Base-by-base conservation (phyloP, 2,329 filamentous ascomycete genomes). In the Curvularia hawaiiensis region DNA sequence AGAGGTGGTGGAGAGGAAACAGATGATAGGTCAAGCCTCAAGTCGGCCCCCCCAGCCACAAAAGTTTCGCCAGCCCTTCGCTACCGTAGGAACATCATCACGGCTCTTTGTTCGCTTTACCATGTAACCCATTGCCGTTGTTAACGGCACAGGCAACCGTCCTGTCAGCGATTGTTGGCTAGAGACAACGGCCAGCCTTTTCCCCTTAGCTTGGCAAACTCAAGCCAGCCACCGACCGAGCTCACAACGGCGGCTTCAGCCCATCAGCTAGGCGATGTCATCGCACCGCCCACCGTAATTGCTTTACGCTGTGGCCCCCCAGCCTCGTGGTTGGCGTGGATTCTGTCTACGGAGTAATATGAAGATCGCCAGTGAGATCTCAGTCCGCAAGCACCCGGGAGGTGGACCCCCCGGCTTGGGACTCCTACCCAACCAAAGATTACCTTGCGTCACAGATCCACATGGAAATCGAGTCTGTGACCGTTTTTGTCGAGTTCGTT, bases 1-100 rank as follows among this genome's bases (percentile, higher is more conserved):
- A 43, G 47, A 41, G 51, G 35, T 49, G 52, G 45, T 47, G 44
- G 47, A 50, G 31, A 5, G 11, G 44, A 31, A 45, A 38, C 31
- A 38, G 16, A 31, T 54, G 51, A 64, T 66, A 31, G 58, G 58
- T 22, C 47, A 38, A 33, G 46, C 24, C 20, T 10, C 20, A 16
- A 39, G 22, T 43, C 22, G 30, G 43, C 30, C 1, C 9, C 9
- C 35, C 39, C 44, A 31, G 39, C 45, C 45, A 59, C 54, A 44
- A n/a, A 49, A n/a, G 47, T 43, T 46, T 20, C 45, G 43, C 24
- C 43, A 51, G 50, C 47, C 47, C 12, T 31, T 52, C 43, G 41
- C 50, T 58, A 20, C 41, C 24, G n/a, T 28, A 12, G 11, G 26
- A 35, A 22, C 49, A 39, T 38, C 39, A 35, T 48, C 52, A 14